Evolutionary conservation across 768 basidiomycete genomes (phyloP).

Genomic region (Boletus sensibilis): DNA sequence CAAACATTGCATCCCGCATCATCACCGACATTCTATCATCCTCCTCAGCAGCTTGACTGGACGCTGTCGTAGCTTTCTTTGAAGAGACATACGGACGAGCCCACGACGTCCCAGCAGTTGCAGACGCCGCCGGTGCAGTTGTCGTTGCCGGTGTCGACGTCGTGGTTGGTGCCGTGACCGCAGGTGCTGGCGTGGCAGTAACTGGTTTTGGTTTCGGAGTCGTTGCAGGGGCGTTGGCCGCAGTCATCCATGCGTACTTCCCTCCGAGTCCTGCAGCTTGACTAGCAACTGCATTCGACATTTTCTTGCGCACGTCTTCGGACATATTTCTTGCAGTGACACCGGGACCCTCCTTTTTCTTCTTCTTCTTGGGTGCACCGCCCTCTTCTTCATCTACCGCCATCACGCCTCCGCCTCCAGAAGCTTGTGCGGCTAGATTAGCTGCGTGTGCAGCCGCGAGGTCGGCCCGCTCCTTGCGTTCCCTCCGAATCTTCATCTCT

Average conservation of each 20-base stretch:
- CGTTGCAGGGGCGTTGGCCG: conserved; percentile 48
- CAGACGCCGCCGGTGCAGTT: conserved; percentile 32
- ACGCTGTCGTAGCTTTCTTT: conserved; percentile 40
- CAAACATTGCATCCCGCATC: conserved; percentile 81
- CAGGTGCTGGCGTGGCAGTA: conserved; percentile 34
- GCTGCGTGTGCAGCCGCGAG: conserved; percentile 69
- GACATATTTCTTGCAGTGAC: conserved; percentile 88
- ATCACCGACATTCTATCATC: conserved; percentile 62
- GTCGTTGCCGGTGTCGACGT: conserved; percentile 32
- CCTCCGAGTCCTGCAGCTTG: conserved; percentile 84
- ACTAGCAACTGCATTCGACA: conserved; percentile 86
- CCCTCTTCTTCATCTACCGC: conserved; percentile 48
- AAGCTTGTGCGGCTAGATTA: conserved; percentile 57
- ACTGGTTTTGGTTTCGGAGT: conserved; percentile 39
- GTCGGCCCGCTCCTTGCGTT: conserved; percentile 76
- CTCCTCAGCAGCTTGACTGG: conserved; percentile 47
- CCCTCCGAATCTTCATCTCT: conserved; percentile 68
- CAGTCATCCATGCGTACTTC: conserved; percentile 88
- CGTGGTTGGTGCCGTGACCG: conserved; percentile 23
- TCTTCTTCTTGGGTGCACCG: conserved; percentile 69
- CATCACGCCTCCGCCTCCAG: conserved; percentile 32
- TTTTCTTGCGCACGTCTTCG: conserved; percentile 87
- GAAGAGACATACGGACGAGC: conserved; percentile 62
- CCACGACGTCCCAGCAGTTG: conserved; percentile 42
- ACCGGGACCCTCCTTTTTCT: conserved; percentile 81